Evolutionary conservation across 352 stramenopile genomes (phyloP).

Genomic region (Discostella stelligera): DNA sequence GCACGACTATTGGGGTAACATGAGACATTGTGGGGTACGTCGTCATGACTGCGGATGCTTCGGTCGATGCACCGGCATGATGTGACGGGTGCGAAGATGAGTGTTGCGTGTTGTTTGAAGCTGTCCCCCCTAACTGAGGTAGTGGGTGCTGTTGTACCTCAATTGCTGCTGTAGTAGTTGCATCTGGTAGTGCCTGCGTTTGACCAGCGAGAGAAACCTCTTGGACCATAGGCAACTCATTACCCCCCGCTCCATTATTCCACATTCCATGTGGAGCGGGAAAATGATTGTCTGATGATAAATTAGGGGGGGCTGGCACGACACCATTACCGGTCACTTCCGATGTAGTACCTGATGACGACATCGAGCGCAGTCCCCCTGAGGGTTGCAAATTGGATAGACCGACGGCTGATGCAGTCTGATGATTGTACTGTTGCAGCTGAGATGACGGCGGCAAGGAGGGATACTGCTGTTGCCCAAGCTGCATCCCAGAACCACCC

Average conservation of each 20-base stretch:
- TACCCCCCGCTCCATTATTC: neutral
- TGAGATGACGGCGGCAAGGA: neutral
- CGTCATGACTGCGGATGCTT: constrained; percentile 4
- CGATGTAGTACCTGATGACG: neutral
- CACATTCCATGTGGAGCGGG: neutral
- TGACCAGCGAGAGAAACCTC: neutral
- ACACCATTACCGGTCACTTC: neutral
- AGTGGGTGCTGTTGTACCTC: neutral
- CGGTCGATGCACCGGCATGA: neutral
- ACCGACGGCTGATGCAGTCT: constrained; percentile 2
- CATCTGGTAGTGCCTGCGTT: neutral
- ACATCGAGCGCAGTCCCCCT: neutral
- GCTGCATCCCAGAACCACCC: neutral
- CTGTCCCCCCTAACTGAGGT: neutral
- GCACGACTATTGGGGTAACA: neutral
- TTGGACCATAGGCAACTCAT: neutral
- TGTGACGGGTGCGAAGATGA: neutral
- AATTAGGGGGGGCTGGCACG: too few relatives aligned
- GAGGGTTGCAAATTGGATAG: neutral
- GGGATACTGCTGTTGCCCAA: constrained; percentile 1
- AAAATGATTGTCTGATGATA: neutral
- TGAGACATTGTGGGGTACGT: constrained; percentile 7
- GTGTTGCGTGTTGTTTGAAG: neutral
- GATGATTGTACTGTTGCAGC: neutral
- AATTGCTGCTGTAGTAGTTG: neutral